Percentiles rank a stretch among this genome's conserved stretches.
Conservation (phyloP, 108 stramenopile genomes). For the Schizochytrium sp. region DNA sequence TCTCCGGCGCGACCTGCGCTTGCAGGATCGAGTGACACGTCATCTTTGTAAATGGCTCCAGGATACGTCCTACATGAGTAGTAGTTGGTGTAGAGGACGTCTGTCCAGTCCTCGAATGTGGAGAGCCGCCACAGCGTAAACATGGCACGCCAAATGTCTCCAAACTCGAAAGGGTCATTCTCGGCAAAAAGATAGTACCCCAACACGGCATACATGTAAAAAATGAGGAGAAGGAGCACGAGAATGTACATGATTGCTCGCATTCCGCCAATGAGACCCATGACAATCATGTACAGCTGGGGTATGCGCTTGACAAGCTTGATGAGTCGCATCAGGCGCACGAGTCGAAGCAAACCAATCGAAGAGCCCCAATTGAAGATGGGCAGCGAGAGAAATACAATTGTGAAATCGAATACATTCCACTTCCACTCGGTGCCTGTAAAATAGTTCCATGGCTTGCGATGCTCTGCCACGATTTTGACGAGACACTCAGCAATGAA, state of each 20-base stretch:
- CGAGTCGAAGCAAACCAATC: not conserved
- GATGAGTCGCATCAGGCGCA: conserved; percentile 16
- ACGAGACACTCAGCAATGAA: conserved; percentile 27
- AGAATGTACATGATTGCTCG: conserved; percentile 29
- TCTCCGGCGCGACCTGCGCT: not conserved
- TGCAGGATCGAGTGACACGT: not conserved
- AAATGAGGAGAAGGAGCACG: conserved; percentile 31
- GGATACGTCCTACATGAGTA: conserved; percentile 5
- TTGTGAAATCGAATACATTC: conserved; percentile 37
- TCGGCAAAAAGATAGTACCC: not conserved
- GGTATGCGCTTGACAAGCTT: conserved; percentile 30
- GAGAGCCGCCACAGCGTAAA: conserved; percentile 29
- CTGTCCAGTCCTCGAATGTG: conserved; percentile 41
- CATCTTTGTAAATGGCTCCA: not conserved
- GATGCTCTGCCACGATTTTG: conserved; percentile 33
- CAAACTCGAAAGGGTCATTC: conserved; percentile 38
- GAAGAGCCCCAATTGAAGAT: not conserved
- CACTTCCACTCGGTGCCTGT: conserved; percentile 29
- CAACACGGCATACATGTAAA: conserved; percentile 25
- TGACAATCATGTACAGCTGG: conserved; percentile 38
- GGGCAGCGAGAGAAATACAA: conserved; percentile 27
- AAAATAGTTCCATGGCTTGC: conserved; percentile 31
- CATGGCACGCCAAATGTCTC: conserved; percentile 17
- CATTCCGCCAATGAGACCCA: conserved; percentile 30
- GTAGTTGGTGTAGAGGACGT: conserved; percentile 26